Percentiles rank a stretch among this genome's conserved stretches.
phyloP scores from a whole-genome alignment of 2,329 filamentous ascomycete species.

The Pseudodiploospora longispora region DNA sequence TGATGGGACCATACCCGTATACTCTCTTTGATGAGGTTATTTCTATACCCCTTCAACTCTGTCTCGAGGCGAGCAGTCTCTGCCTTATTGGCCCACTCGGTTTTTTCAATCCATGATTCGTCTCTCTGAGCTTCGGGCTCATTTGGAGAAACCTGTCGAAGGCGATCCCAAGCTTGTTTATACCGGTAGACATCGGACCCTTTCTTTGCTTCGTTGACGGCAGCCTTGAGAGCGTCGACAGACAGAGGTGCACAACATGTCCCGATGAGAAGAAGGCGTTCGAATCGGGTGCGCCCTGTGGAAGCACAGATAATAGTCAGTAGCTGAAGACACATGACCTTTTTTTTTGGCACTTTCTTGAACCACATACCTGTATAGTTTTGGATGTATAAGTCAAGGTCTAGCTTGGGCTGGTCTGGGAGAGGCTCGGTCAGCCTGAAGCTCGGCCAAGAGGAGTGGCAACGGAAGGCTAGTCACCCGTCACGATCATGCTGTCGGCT shows the following conservation, averaged over 20 bases:
- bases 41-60: constrained; percentile 88
- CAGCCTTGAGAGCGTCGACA: constrained; percentile 71
- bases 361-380: constrained; percentile 68
- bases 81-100: constrained; percentile 55
- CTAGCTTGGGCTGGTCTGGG: constrained; percentile 74
- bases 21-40: constrained; percentile 95
- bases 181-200: constrained; percentile 70
- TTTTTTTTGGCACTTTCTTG: neutral
- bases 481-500: constrained; percentile 32
- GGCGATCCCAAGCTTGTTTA: constrained; percentile 55
- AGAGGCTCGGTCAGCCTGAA: constrained; percentile 3
- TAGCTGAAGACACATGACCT: neutral
- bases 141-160: constrained; percentile 54
- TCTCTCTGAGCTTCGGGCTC: constrained; percentile 64
- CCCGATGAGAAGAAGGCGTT: constrained; percentile 77
- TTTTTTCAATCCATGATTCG: constrained; percentile 64
- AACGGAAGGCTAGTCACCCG: constrained; percentile 16
- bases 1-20: constrained; percentile 55
- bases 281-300: constrained; percentile 69
- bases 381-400: constrained; percentile 81
- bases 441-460: neutral
- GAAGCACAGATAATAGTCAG: neutral
- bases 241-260: constrained; percentile 66
- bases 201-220: constrained; percentile 65
- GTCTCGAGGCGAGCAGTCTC: constrained; percentile 71